Evolutionary conservation across 306 rosid genomes (phyloP).

Genomic region (Arachis stenosperma): DNA sequence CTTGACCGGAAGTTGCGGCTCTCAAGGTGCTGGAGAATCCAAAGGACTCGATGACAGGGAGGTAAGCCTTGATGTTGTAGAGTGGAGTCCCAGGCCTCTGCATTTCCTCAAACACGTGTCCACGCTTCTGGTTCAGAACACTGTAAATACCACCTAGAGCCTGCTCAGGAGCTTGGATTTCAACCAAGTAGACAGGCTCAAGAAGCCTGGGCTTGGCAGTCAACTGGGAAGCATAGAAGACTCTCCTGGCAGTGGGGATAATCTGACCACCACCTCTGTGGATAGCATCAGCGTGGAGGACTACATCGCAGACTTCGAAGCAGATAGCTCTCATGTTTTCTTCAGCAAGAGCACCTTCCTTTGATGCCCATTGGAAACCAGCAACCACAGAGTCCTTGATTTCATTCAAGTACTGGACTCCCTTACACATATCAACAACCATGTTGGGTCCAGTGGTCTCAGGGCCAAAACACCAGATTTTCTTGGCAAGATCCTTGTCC

Average conservation of each 20-base stretch:
- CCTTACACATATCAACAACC: constrained; percentile 94
- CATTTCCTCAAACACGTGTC: constrained; percentile 75
- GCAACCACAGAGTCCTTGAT: constrained; percentile 83
- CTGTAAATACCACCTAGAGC: constrained; percentile 84
- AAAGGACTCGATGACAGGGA: constrained; percentile 75
- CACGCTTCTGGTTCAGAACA: constrained; percentile 85
- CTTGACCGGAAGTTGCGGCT: constrained; percentile 95
- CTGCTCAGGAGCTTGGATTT: constrained; percentile 86
- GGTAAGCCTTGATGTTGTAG: constrained; percentile 79
- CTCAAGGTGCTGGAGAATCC: constrained; percentile 78
- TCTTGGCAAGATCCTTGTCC: constrained; percentile 90
- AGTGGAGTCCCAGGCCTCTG: constrained; percentile 87
- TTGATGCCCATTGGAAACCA: constrained; percentile 88
- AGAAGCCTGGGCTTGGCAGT: constrained; percentile 87
- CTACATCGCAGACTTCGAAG: constrained; percentile 80
- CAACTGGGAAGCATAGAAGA: constrained; percentile 70
- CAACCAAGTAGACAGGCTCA: constrained; percentile 82
- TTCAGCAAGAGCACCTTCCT: constrained; percentile 81
- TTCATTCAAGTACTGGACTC: constrained; percentile 82
- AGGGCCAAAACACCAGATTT: constrained; percentile 91
- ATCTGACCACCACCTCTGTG: constrained; percentile 92
- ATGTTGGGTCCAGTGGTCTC: constrained; percentile 85
- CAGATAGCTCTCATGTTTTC: constrained; percentile 85
- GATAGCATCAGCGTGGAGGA: constrained; percentile 78
- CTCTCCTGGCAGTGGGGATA: constrained; percentile 84